Evolutionary conservation across 495 filamentous ascomycete species (phyloP).

Genomic region (Penicillium lividum): DNA sequence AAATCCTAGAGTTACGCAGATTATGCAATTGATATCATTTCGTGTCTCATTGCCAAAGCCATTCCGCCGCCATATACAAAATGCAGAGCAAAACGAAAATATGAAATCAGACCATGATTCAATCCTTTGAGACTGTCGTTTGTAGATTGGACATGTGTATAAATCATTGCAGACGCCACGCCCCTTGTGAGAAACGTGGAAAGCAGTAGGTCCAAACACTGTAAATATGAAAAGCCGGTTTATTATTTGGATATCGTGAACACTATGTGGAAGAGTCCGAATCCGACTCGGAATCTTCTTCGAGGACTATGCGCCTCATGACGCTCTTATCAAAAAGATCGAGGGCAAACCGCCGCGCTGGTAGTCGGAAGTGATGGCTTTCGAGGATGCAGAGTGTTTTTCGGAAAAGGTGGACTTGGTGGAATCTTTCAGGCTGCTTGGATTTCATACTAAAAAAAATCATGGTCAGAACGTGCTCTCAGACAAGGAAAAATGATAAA

Average conservation of each 20-base stretch:
- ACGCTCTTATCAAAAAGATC: conserved; percentile 92
- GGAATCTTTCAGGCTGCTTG: conserved; percentile 69
- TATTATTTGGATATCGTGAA: conserved; percentile 17
- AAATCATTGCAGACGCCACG: neutral
- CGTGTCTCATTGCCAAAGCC: conserved; percentile 26
- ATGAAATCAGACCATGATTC: conserved; percentile 7
- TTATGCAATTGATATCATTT: conserved; percentile 18
- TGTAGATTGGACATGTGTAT: conserved; percentile 6
- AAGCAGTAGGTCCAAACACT: neutral
- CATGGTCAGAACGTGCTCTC: conserved; percentile 14
- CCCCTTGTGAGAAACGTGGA: neutral
- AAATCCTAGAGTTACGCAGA: neutral
- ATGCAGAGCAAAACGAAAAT: conserved; percentile 11
- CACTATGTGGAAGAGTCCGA: conserved; percentile 37
- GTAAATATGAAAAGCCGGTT: neutral
- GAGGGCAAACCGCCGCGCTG: conserved; percentile 81
- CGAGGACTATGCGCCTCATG: conserved; percentile 74
- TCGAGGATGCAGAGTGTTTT: conserved; percentile 85
- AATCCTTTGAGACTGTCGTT: conserved; percentile 3
- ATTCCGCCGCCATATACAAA: conserved; percentile 16
- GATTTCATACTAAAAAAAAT: conserved; percentile 57
- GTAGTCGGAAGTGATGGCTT: conserved; percentile 83
- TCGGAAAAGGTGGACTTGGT: conserved; percentile 72
- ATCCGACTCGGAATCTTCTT: conserved; percentile 57
- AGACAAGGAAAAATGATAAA: neutral